Evolutionary conservation across 2,329 filamentous ascomycete genomes (phyloP), one percentile per base, ranked within the genome.

Genomic region (Talaromyces amestolkiae): DNA sequence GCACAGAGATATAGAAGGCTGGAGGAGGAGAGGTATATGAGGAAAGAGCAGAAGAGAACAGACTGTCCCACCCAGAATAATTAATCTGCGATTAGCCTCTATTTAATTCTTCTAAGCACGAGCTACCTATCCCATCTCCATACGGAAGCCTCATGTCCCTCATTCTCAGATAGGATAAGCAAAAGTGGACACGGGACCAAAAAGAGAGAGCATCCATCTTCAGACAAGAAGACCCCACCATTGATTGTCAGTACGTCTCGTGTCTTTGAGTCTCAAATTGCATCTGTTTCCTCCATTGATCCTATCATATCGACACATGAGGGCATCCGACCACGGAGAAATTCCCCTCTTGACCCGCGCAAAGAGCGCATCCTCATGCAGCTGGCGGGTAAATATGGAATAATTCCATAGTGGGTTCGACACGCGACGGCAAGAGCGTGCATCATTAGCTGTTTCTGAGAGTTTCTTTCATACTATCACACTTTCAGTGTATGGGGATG

Each of bases 221-320:
- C 33, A 63, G 47, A 22, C 41, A 33, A 24, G 13, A 22, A 22
- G 43, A 62, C 31, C 35, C 61, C 61, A 45, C 24, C 61, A 56
- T 41, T 27, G 24, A 33, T 19, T 43, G 37, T 33, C 58, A 59
- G 2, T 37, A 8, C 6, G 33, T 15, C 33, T 15, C 37, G n/a
- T 56, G n/a, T 37, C 31, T 37, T 56, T 56, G 53, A 37, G 53
- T 56, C n/a, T 39, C 7, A 24, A 24, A 3, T 6, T 4, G n/a
- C 27, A 51, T 61, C 35, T 53, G 37, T 39, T 54, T 17, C 41
- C 15, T 43, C 49, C 33, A 45, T 13, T 33, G 27, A 54, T 49
- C 62, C 62, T 64, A 64, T 64, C 62, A 64, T 37, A 27, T 47
- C 54, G 62, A 60, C 43, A 51, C 53, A 58, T 64, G 62, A 53